Base-by-base conservation (phyloP, 805 yeast genomes). In the Teunomyces stri region DNA sequence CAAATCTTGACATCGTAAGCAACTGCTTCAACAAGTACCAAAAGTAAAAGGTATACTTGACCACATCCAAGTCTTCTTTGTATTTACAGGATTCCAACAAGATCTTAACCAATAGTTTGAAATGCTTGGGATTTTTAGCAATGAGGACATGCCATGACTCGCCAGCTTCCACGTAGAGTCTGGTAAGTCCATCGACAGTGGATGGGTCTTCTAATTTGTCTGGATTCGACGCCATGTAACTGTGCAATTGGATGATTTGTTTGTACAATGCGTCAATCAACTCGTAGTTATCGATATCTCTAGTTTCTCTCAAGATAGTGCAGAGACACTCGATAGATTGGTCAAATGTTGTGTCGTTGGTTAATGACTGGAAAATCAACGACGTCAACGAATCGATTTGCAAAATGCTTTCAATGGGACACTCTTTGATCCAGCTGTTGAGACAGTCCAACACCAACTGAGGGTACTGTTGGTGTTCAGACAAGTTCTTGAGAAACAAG, bases 101-200 rank as follows among this genome's bases (percentile, higher is more conserved):
- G 5, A 88, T 81, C 48, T 81, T 83, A 15, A 91, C 91, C 57
- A 94, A 69, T 1, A 87, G 86, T 52, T 79, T 77, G 68, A 87
- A 91, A 39, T 78, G 77, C 39, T 66, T 67, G 0, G 97, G 94
- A 45, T 78, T 71, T 56, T 81, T 81, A 5, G 92, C 89, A 43
- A 94, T 82, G 29, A 87, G 72, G 29, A 87, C 87, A 65, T 89
- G 94, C 99, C 99, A 94, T 1, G 96, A 79, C 67, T 90, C 97
- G 47, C 96, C 96, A 1, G 97, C 96, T 56, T 90, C 96, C 5
- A 90, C 87, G 62, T 87, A 88, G 37, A 94, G 64, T 58, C 94
- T 76, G 0, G 96, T 80, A 45, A 87, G 69, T 11, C 87, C 82
- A 47, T 84, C 84, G 58, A 87, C 78, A 33, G 77, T 74, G 30